Conservation (phyloP, 192 early-diverging fungal species). For the Spinellus fusiger region DNA sequence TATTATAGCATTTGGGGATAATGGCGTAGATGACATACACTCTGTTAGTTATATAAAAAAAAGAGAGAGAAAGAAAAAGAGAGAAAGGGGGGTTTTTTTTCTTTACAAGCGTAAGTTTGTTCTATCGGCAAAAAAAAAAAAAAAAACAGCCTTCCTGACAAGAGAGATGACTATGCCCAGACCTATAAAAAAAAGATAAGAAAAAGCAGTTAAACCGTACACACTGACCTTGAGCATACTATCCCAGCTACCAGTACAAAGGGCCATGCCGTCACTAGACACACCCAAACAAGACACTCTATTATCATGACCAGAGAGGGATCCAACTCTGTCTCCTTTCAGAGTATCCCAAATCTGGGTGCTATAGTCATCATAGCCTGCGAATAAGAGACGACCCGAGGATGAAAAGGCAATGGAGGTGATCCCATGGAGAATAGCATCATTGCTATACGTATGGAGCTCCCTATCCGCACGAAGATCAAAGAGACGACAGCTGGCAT, state of each 20-base stretch:
- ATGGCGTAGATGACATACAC: too few species aligned
- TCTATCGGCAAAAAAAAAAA: neutral
- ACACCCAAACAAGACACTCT: slow-evolving; percentile 95
- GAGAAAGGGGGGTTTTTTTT: neutral
- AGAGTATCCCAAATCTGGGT: slow-evolving; percentile 99
- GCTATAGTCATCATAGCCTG: slow-evolving; percentile 98
- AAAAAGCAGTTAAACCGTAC: too few species aligned
- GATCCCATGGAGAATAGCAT: slow-evolving; percentile 96
- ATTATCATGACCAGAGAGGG: slow-evolving; percentile 92
- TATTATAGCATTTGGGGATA: too few species aligned
- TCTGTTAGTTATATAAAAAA: too few species aligned
- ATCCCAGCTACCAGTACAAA: slow-evolving; percentile 98
- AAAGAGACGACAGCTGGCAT: slow-evolving; percentile 94
- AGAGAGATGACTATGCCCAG: slow-evolving; percentile 10
- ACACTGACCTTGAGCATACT: slow-evolving; percentile 83
- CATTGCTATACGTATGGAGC: slow-evolving; percentile 94
- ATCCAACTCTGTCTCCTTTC: slow-evolving; percentile 89
- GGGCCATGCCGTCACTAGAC: slow-evolving; percentile 93
- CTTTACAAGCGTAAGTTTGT: neutral
- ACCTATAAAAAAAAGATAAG: neutral
- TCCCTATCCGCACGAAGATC: slow-evolving; percentile 96
- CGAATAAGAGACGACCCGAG: slow-evolving; percentile 92
- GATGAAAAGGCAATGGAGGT: slow-evolving; percentile 95
- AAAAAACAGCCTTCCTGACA: neutral
- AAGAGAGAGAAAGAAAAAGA: neutral